phyloP scores from a whole-genome alignment of 1,284 basidiomycete genomes.

The Chondrostereum purpureum region DNA sequence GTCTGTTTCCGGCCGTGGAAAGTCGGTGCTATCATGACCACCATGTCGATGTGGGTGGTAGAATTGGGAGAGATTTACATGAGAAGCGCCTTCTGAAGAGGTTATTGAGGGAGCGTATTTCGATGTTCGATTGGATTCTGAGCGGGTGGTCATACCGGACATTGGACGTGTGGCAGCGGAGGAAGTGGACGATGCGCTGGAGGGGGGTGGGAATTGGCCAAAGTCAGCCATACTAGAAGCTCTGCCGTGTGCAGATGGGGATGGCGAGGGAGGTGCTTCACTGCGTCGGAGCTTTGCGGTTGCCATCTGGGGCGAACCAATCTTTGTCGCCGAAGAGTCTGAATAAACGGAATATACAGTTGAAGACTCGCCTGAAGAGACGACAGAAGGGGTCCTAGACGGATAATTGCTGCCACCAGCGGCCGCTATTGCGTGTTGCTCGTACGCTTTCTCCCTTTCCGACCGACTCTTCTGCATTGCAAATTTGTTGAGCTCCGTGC shows the following conservation, averaged over 20 bases:
- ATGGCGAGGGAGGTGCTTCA: slow-evolving; percentile 38
- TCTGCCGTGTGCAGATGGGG: slow-evolving; percentile 35
- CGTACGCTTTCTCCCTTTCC: slow-evolving; percentile 49
- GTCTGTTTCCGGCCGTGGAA: slow-evolving; percentile 67
- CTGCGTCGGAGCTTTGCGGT: slow-evolving; percentile 42
- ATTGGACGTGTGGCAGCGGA: slow-evolving; percentile 41
- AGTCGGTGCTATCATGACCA: slow-evolving; percentile 55
- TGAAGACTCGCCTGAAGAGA: slow-evolving; percentile 49
- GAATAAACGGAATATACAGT: slow-evolving; percentile 41
- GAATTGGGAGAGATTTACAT: slow-evolving; percentile 50
- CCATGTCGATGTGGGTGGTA: slow-evolving; percentile 40
- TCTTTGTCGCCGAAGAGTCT: slow-evolving; percentile 26
- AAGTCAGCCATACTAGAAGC: slow-evolving; percentile 40
- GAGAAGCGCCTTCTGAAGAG: slow-evolving; percentile 43
- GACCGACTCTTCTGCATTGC: slow-evolving; percentile 38
- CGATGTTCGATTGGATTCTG: slow-evolving; percentile 54
- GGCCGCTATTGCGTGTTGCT: too few species aligned
- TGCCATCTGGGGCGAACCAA: slow-evolving; percentile 27
- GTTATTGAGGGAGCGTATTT: slow-evolving; percentile 54
- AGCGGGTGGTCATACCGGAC: slow-evolving; percentile 49
- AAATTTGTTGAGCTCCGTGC: slow-evolving; percentile 62
- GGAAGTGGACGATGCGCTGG: slow-evolving; percentile 26
- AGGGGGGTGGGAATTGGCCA: slow-evolving; percentile 28
- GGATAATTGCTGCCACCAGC: slow-evolving; percentile 30
- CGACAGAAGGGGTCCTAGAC: slow-evolving; percentile 42